Evolutionary conservation across 192 early-diverging fungal species (phyloP).

Genomic region (Backusella luteola): DNA sequence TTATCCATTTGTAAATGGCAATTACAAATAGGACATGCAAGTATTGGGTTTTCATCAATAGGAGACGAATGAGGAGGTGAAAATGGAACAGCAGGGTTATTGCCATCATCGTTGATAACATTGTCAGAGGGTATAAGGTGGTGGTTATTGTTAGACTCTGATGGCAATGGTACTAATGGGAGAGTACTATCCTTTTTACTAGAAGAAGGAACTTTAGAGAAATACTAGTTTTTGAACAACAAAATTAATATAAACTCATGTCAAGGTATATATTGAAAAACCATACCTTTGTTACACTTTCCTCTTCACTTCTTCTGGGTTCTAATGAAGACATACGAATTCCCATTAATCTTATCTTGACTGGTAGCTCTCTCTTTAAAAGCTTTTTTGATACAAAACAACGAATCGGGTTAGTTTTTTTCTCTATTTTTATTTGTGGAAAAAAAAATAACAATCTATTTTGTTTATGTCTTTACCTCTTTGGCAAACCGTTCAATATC

Average conservation of each 20-base stretch:
- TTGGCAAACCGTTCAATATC: constrained; percentile 32
- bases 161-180: too few relatives aligned
- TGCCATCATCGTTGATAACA: neutral
- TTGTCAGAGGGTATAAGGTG: neutral
- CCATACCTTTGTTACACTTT: constrained; percentile 30
- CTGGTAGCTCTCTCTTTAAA: constrained; percentile 43
- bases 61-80: neutral
- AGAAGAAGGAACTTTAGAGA: neutral
- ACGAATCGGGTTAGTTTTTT: neutral
- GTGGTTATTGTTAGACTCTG: neutral
- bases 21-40: constrained; percentile 24
- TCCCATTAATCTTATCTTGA: constrained; percentile 53
- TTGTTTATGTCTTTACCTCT: constrained; percentile 14
- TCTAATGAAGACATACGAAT: constrained; percentile 34
- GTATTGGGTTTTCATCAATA: neutral
- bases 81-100: neutral
- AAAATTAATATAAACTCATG: neutral
- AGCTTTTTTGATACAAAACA: constrained; percentile 17
- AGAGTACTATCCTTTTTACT: neutral
- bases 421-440: too few relatives aligned
- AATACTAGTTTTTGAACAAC: neutral
- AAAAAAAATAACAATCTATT: neutral
- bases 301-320: constrained; percentile 13
- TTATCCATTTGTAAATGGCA: constrained; percentile 15
- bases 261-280: neutral